Evolutionary conservation across 768 basidiomycete genomes (phyloP).

Genomic region (Termitomyces sp.): DNA sequence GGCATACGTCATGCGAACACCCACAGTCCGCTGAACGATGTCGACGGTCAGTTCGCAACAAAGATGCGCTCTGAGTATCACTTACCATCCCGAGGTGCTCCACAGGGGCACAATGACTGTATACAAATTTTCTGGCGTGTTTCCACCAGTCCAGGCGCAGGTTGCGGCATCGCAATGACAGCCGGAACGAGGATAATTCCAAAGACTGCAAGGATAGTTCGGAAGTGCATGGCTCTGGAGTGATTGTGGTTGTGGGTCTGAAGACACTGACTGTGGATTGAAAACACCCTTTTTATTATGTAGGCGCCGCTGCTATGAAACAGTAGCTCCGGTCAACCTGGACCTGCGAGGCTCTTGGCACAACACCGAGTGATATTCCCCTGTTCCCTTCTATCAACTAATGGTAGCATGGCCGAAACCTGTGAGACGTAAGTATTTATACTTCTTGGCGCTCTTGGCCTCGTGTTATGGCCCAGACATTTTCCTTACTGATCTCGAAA

Average conservation of each 20-base stretch:
- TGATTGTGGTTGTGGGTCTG: background rate
- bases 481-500: too few species aligned
- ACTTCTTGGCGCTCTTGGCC: too few species aligned
- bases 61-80: background rate
- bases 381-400: too few species aligned
- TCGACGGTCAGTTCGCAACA: background rate
- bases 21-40: background rate
- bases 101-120: conserved; percentile 4
- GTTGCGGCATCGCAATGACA: background rate
- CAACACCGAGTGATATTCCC: too few species aligned
- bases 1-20: background rate
- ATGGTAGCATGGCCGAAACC: too few species aligned
- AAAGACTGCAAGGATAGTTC: background rate
- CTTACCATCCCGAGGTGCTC: background rate
- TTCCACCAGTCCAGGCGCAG: background rate
- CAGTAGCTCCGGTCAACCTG: too few species aligned
- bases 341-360: too few species aligned
- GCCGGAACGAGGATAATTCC: background rate
- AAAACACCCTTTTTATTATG: too few species aligned
- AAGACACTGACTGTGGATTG: too few species aligned
- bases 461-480: too few species aligned
- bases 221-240: background rate
- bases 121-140: background rate
- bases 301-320: too few species aligned
- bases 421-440: too few species aligned